Conservation (phyloP, 495 filamentous ascomycete genomes). For the Tuber brumale region DNA sequence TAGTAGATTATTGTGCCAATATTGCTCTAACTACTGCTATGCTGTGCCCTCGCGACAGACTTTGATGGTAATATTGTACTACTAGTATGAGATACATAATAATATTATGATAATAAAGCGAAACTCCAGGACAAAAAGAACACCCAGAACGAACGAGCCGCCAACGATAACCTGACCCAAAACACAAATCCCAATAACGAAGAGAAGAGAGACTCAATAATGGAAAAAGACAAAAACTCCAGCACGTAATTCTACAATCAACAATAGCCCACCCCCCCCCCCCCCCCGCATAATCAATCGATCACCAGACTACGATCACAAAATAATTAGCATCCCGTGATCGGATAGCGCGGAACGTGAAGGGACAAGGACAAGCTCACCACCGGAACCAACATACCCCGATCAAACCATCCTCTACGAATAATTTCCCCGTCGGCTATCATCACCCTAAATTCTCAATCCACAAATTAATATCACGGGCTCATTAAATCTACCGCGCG, state of each 20-base stretch:
- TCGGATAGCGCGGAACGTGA: background rate
- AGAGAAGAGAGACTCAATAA: background rate
- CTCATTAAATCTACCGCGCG: too few species aligned
- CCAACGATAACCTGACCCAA: background rate
- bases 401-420: background rate
- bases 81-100: background rate
- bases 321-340: background rate
- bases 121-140: constrained; percentile 11
- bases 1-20: constrained; percentile 4
- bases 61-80: background rate
- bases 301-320: background rate
- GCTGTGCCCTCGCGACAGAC: background rate
- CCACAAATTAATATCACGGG: background rate
- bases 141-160: background rate
- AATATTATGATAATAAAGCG: background rate
- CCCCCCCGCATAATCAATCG: background rate
- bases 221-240: background rate
- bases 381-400: background rate
- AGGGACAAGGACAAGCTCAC: background rate
- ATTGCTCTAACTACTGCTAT: constrained; percentile 4
- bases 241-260: background rate
- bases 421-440: background rate
- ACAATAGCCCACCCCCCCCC: background rate
- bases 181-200: background rate
- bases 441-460: background rate